Base-by-base conservation (phyloP, 2,329 filamentous ascomycete species). In the Alternaria triticina region DNA sequence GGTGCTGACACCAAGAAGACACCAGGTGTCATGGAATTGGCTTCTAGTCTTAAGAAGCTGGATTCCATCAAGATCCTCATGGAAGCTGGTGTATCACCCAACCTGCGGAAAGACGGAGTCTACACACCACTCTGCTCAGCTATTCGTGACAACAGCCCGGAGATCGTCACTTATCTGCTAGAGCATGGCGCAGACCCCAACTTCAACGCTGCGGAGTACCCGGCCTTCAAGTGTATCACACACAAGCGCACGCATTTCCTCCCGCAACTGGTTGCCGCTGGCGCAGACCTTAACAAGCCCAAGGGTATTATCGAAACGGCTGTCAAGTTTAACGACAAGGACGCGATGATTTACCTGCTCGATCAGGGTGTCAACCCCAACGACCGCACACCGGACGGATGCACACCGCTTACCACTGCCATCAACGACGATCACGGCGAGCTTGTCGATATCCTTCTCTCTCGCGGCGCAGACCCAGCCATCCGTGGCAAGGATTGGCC, bases 401-500 rank as follows among this genome's bases (percentile, higher is more conserved):
- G 86, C 73, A 90, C 89, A 0, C 85, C 89, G 0, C 80, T 91
- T 17, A 90, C 89, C 0, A 91, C 88, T 0, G 89, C 89, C 4
- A 91, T 91, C 62, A 83, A 84, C 6, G 87, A 89, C 57, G 83
- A 88, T 72, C 84, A 85, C 3, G 73, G 82, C 23, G 88, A 90
- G 6, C 82, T 90, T 68, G 84, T 91, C 22, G 86, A 90, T 43
- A 75, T 86, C 11, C 82, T 91, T 1, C 82, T 90, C 7, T 76
- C 81, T 4, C 83, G 86, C 27, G 88, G 88, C 11, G 89, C 88
- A 0, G 87, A 90, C 64, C 87, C 89, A 5, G 86, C 86, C 58
- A 79, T 90, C 17, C 84, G 89, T 13, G 89, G 89, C 33, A 83
- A 90, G 70, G 88, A 91, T 73, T 92, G 90, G 90, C 90, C 90